Conservation (phyloP, 2,329 filamentous ascomycete species). For the Polytolypa hystricis region DNA sequence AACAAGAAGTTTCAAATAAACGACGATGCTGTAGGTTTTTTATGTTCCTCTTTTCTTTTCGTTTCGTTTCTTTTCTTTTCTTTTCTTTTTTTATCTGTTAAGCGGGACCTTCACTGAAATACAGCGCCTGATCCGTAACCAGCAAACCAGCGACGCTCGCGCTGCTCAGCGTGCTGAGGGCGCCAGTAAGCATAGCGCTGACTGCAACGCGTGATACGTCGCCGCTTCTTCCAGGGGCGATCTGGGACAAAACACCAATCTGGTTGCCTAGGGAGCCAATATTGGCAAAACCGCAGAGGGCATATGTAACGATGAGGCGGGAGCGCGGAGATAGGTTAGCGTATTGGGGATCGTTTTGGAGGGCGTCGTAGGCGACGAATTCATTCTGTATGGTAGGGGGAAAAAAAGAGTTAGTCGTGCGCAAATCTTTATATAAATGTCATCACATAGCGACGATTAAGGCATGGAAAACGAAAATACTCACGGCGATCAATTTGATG, state of each 20-base stretch:
- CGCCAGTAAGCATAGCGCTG: constrained; percentile 65
- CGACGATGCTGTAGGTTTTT: too few relatives aligned
- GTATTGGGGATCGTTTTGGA: constrained; percentile 45
- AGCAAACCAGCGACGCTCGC: constrained; percentile 70
- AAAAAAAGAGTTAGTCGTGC: too few relatives aligned
- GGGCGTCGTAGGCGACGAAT: constrained; percentile 58
- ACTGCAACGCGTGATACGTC: constrained; percentile 67
- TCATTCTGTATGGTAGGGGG: too few relatives aligned
- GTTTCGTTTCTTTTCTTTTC: not conserved
- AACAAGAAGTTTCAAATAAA: too few relatives aligned
- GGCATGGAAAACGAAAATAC: too few relatives aligned
- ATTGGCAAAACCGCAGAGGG: constrained; percentile 72
- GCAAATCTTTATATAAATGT: too few relatives aligned
- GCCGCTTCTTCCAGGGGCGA: constrained; percentile 61
- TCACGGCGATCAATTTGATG: constrained; percentile 65
- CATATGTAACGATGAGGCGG: constrained; percentile 73
- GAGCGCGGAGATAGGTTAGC: constrained; percentile 55
- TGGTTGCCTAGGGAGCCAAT: constrained; percentile 80
- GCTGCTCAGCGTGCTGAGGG: constrained; percentile 67
- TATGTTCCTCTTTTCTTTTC: not conserved
- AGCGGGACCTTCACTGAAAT: not conserved
- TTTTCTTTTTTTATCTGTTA: too few relatives aligned
- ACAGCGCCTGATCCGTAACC: constrained; percentile 41
- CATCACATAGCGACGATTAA: too few relatives aligned
- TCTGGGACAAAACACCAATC: constrained; percentile 75